Percentiles rank a stretch among this genome's conserved stretches.
These are phyloP conservation scores for Claviceps sp. DNA, from an alignment of 2,329 filamentous ascomycete species.

Conservation along the genomic window DNA sequence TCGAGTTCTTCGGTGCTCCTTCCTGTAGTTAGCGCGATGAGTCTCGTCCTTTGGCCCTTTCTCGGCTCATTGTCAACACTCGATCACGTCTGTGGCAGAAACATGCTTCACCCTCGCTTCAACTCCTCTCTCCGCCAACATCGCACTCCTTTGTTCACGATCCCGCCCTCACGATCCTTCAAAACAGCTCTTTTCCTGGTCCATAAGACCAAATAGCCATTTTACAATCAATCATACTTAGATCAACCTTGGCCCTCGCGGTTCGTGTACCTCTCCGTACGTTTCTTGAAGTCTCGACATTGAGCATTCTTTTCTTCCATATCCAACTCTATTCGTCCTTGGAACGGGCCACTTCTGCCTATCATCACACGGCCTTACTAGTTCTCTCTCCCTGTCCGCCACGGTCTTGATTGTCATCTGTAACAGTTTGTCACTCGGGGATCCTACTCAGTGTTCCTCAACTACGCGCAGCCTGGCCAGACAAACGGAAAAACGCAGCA, in stretches of 20 bases:
- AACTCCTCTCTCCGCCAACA: background rate
- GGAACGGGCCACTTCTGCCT: background rate
- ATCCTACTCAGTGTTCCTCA: constrained; percentile 7
- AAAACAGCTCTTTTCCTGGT: background rate
- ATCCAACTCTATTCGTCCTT: background rate
- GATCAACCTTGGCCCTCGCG: background rate
- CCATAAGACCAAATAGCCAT: background rate
- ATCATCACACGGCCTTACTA: background rate
- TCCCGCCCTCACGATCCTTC: background rate
- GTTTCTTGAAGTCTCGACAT: background rate
- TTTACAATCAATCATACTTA: background rate
- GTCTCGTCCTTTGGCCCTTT: background rate
- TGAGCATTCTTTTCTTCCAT: background rate
- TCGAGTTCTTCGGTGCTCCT: background rate
- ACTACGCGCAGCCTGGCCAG: constrained; percentile 11
- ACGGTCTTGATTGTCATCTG: background rate
- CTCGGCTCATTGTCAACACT: background rate
- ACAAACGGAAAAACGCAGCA: constrained; percentile 4
- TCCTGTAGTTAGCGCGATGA: background rate
- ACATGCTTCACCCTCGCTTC: background rate
- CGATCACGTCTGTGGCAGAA: background rate
- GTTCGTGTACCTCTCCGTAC: background rate
- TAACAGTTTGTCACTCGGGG: background rate
- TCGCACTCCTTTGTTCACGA: background rate
- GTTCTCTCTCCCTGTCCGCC: background rate